Evolutionary conservation across 139 green algal species (phyloP), one percentile per base, ranked within the genome.

Genomic region (Tetradesmus lagerheimii): DNA sequence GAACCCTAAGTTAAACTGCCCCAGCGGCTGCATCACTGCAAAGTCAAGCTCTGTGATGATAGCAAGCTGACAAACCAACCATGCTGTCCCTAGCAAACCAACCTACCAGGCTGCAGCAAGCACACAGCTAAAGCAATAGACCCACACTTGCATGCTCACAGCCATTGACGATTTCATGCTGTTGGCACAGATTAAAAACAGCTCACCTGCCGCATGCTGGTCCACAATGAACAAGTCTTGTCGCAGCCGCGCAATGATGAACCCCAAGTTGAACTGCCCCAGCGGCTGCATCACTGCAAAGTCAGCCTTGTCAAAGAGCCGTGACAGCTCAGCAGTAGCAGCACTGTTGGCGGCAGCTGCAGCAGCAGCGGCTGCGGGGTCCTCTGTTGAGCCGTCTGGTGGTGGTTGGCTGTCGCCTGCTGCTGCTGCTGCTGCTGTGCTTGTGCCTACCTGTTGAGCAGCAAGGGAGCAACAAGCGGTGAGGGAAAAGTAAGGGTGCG

Each of bases 221-320:
- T 99, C 98, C 0, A 99, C 80, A 80, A 99, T 99, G 93, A 99
- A 99, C 9, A 99, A 84, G 88, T 99, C 98, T 16, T 57, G 53
- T 38, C 78, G 16, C n/a, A 89, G 67, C 23, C 88, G 80, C 1
- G 93, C 95, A 8, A 99, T 87, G 88, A 99, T 99, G 95, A 99
- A 99, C n/a, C 98, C 98, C 53, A 99, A 93, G 89, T 99, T 99
- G 95, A 99, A 99, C 94, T 99, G 97, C 4, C 97, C 97, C 16
- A 91, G 2, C 35, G 96, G 90, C 45, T 88, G 29, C 95, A 98
- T 95, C 31, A 90, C 66, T 12, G 53, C 50, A 80, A 99, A 99
- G 88, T 98, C 95, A 0, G 76, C 35, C 94, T 99, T 99, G 76
- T 95, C 75, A 87, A 99, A 99, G 37, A 97, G 91, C 0, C 96